phyloP scores from a whole-genome alignment of 176 grass and related monocot genomes.

The maize (Zea mays) region DNA sequence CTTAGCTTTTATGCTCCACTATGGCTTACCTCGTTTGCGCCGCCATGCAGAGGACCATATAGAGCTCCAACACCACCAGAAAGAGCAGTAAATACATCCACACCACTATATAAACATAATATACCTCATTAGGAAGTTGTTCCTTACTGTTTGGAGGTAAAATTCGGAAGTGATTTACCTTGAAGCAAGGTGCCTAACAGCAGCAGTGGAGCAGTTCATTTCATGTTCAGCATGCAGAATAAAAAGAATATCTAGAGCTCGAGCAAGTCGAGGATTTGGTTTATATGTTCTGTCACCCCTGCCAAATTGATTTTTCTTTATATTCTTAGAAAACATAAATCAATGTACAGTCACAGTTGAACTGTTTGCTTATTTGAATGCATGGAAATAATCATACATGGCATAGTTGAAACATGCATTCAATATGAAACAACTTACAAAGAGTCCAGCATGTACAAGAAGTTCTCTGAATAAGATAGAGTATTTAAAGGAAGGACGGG shows the following conservation, averaged over 20 bases:
- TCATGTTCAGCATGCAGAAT: constrained; percentile 99
- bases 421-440: constrained; percentile 57
- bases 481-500: constrained; percentile 72
- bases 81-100: constrained; percentile 97
- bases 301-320: constrained; percentile 29
- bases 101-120: constrained; percentile 67
- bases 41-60: constrained; percentile 96
- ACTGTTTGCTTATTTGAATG: not conserved
- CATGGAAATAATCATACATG: not conserved
- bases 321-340: not conserved
- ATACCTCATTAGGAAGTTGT: constrained; percentile 36
- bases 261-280: constrained; percentile 83
- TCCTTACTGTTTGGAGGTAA: constrained; percentile 14
- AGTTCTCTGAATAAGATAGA: constrained; percentile 97
- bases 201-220: constrained; percentile 98
- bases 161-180: constrained; percentile 52
- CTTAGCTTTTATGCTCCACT: not conserved
- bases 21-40: constrained; percentile 85
- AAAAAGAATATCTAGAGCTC: constrained; percentile 87
- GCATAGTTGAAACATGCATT: not conserved
- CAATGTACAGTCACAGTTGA: not conserved
- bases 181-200: constrained; percentile 97
- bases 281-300: constrained; percentile 82
- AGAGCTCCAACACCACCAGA: constrained; percentile 94
- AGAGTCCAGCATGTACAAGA: constrained; percentile 94